Percentiles rank a stretch among this genome's conserved stretches.
Conservation (phyloP, 257 asterid species). For the Craterostigma plantagineum region DNA sequence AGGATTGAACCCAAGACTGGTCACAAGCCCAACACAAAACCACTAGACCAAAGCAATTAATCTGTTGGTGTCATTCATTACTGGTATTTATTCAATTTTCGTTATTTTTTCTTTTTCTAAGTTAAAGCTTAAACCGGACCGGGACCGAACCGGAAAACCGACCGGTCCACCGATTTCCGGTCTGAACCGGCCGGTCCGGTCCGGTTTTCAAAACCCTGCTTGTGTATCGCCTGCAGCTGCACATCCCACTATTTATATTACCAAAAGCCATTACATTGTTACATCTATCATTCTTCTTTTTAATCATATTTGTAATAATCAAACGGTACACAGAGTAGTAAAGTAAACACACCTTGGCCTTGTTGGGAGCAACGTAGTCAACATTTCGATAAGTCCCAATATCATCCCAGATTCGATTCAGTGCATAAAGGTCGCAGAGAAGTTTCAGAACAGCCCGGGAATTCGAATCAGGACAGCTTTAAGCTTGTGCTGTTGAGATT, state of each 20-base stretch:
- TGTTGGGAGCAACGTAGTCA: constrained; percentile 94
- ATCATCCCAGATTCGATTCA: constrained; percentile 95
- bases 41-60: too few relatives aligned
- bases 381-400: constrained; percentile 93
- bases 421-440: constrained; percentile 73
- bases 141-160: too few relatives aligned
- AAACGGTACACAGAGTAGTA: too few relatives aligned
- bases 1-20: too few relatives aligned
- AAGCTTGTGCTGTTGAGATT: constrained; percentile 91
- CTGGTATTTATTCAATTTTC: too few relatives aligned
- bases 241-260: background rate
- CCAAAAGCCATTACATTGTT: constrained; percentile 2
- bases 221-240: constrained; percentile 74
- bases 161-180: too few relatives aligned
- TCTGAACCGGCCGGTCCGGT: too few relatives aligned
- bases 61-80: too few relatives aligned
- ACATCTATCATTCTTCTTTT: background rate
- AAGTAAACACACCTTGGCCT: constrained; percentile 76
- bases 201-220: too few relatives aligned
- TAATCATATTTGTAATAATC: background rate
- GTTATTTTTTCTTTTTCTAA: too few relatives aligned
- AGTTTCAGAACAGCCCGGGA: constrained; percentile 70
- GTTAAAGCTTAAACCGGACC: too few relatives aligned
- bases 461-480: constrained; percentile 74
- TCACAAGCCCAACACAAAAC: too few relatives aligned